Conservation (phyloP, 352 stramenopile genomes). For the Globisporangium nagaii region DNA sequence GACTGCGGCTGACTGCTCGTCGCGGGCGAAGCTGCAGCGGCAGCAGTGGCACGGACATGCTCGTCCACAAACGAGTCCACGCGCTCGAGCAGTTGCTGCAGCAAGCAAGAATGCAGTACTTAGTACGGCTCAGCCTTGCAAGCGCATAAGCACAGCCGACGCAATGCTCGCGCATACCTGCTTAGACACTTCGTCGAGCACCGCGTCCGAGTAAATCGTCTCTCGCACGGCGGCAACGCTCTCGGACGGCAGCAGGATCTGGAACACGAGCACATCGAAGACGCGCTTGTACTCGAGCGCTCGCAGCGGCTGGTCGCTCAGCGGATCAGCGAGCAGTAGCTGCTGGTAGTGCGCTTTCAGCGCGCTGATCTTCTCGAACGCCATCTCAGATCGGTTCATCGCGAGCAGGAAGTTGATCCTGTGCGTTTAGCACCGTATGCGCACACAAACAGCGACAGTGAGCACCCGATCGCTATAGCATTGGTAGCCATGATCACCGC, state of each 20-base stretch:
- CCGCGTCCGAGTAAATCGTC: slow-evolving; percentile 26
- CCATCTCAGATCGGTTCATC: slow-evolving; percentile 38
- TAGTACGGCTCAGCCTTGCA: neutral
- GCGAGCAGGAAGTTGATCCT: slow-evolving; percentile 62
- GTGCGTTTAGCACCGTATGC: no score
- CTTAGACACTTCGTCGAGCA: slow-evolving; percentile 40
- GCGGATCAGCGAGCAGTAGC: neutral
- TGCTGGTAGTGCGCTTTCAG: slow-evolving; percentile 4
- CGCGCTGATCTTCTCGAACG: slow-evolving; percentile 24
- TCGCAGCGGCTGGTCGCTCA: slow-evolving; percentile 1
- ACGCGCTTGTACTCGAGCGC: slow-evolving; percentile 21
- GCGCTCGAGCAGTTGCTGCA: slow-evolving; percentile 23
- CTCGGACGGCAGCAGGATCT: slow-evolving; percentile 42
- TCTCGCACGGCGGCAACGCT: slow-evolving; percentile 24
- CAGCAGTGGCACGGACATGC: neutral
- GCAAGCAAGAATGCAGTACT: neutral
- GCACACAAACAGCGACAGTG: neutral
- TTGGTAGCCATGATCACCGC: no score
- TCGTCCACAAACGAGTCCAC: slow-evolving; percentile 22
- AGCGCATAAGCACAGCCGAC: neutral
- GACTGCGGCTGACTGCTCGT: slow-evolving; percentile 7
- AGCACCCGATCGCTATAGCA: no score
- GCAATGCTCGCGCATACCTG: slow-evolving; percentile 17
- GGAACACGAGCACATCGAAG: slow-evolving; percentile 35
- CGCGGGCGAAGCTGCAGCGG: neutral